Base-by-base conservation (phyloP, 306 rosid genomes). In the cucumber (Cucumis sativus) region DNA sequence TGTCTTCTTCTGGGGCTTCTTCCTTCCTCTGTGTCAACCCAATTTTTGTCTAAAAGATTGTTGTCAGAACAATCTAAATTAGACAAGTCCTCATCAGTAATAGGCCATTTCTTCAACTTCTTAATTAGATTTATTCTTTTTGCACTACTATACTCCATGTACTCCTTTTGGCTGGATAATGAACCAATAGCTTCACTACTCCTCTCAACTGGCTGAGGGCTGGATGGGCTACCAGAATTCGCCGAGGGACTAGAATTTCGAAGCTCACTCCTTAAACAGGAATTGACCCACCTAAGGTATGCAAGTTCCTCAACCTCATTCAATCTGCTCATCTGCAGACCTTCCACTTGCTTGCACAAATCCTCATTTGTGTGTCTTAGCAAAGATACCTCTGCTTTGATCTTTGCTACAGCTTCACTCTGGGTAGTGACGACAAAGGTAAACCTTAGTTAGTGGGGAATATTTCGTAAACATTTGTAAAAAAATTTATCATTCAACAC, bases 301-400 rank as follows among this genome's bases (percentile, higher is more conserved):
- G 98, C 98, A 64, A 95, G 97, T 82, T 95, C 98, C 84, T 95
- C 98, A 77, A 95, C 98, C 80, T 95, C 98, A 84, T 92, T 90
- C 60, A 95, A 78, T 81, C 98, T 89, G 83, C 88, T 95, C 84
- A 91, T 88, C 83, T 95, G 98, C 78, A 95, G 82, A 41, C 96
- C 97, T 79, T 95, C 98, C 62, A 95, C 98, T 87, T 95, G 98
- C 83, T 95, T 95, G 77, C 92, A 82, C 81, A 95, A 86, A 86
- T 95, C 98, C 84, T 95, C 96, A 83, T 95, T 95, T 0, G 92
- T 88, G 71, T 88, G 83, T 80, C 97, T 87, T 25, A 95, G 89
- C 83, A 89, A 64, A 61, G 91, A 87, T 70, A 92, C 97, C 89
- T 95, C 98, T 1, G 98, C 97, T 80, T 90, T 92, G 52, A 95